Evolutionary conservation across 2,329 filamentous ascomycete genomes (phyloP), one percentile per base, ranked within the genome.

Genomic region (Acrocalymma vagum): DNA sequence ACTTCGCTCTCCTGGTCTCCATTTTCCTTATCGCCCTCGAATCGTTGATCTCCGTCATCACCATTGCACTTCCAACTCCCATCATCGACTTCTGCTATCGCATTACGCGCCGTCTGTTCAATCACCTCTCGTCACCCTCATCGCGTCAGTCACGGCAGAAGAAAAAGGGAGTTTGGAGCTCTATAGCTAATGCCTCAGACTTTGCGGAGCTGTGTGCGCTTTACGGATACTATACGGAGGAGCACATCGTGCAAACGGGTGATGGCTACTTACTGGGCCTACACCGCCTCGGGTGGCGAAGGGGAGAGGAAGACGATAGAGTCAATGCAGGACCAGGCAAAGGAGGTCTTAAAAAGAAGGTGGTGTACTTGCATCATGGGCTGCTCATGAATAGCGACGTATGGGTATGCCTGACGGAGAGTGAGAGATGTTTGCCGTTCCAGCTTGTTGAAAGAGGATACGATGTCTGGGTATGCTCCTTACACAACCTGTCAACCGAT

Each of bases 381-480:
- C 79, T 99, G 42, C 81, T 99, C 63, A 99, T 99, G 94, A 97
- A 96, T 72, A 96, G 91, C 58, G 94, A 99, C 70, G 93, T 99
- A 22, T 99, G 94, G 94, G 90, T 97, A 7, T 95, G 90, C 63
- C 74, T 93, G 64, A 95, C 93, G 0, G 89, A 96, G 54, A 85
- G 86, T 55, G 82, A 95, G 69, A 82, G 92, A 55, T 93, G 88
- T 55, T 76, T 99, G 25, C 90, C 94, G 0, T 97, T 99, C 65
- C 82, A 88, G 54, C 77, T 99, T 28, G 90, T 95, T 0, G 90
- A 96, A 62, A 82, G 83, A 60, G 94, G 94, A 3, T 99, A 95
- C 60, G 94, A 99, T 75, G 93, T 97, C 52, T 99, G 94, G 90
- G 85, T 88, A 72, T 59, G 82, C n/a, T 74, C 4, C n/a, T 11